A percentile compares a stretch with the other conserved stretches of the same genome.
Conservation (phyloP, 495 filamentous ascomycete species). For the Penicillium canariense region DNA sequence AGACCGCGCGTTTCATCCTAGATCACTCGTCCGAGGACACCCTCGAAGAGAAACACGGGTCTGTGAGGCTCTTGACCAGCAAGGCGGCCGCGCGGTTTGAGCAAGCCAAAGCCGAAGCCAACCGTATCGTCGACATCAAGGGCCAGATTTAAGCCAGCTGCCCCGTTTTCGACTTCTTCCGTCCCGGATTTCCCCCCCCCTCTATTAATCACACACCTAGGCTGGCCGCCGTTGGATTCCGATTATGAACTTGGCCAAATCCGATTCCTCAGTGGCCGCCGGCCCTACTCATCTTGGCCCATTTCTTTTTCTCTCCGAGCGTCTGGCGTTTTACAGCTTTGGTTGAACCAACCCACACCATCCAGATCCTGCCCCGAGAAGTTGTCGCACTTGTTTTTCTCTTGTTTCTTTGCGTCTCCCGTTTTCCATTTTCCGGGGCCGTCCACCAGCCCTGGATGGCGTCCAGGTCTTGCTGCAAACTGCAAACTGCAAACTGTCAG, state of each 20-base stretch:
- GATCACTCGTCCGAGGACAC: constrained; percentile 70
- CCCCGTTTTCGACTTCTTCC: not conserved
- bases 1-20: constrained; percentile 83
- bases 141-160: constrained; percentile 73
- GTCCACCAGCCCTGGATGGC: not conserved
- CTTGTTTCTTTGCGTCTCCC: constrained; percentile 4
- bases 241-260: not conserved
- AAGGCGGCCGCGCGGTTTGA: constrained; percentile 77
- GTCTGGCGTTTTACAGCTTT: constrained; percentile 14
- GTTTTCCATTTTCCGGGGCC: constrained; percentile 11
- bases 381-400: constrained; percentile 8
- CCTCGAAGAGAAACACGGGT: constrained; percentile 73
- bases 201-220: constrained; percentile 1
- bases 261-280: not conserved
- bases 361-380: not conserved
- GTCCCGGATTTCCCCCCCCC: not conserved
- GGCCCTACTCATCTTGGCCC: not conserved
- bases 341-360: not conserved
- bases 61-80: constrained; percentile 68
- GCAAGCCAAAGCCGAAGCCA: constrained; percentile 63
- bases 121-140: constrained; percentile 90
- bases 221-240: constrained; percentile 9
- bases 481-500: too few species aligned
- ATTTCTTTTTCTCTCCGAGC: constrained; percentile 2
- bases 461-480: not conserved